Evolutionary conservation across 208 protist genomes (phyloP).

Genomic region (Wallacemonas collosoma): DNA sequence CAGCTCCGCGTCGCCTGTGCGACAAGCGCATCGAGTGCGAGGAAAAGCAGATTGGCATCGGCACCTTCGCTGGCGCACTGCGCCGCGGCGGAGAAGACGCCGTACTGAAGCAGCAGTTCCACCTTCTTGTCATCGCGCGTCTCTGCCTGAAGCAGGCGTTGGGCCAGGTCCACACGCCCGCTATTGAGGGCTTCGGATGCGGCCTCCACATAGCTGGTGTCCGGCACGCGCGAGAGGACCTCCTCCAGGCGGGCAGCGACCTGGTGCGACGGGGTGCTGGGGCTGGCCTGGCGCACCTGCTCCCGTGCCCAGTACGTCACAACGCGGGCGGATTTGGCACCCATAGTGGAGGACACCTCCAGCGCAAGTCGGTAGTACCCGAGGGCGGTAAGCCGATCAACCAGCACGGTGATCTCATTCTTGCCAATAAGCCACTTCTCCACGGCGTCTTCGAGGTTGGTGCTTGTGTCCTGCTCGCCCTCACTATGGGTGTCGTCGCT

Average conservation of each 20-base stretch:
- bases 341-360: constrained; percentile 30
- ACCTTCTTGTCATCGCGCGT: constrained; percentile 32
- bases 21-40: constrained; percentile 35
- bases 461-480: not conserved
- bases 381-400: constrained; percentile 38
- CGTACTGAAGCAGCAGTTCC: constrained; percentile 33
- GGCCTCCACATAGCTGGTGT: constrained; percentile 41
- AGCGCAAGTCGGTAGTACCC: constrained; percentile 49
- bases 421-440: not conserved
- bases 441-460: not conserved
- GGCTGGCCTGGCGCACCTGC: constrained; percentile 14
- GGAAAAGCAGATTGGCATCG: constrained; percentile 44
- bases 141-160: constrained; percentile 49
- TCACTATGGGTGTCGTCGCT: not conserved
- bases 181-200: constrained; percentile 31
- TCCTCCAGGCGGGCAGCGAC: constrained; percentile 24
- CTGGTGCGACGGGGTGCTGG: not conserved
- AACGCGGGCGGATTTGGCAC: constrained; percentile 27
- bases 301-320: constrained; percentile 35
- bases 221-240: constrained; percentile 25
- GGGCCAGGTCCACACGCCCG: constrained; percentile 30
- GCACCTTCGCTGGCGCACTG: constrained; percentile 26
- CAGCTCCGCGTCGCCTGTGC: not conserved
- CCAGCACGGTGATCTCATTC: constrained; percentile 38
- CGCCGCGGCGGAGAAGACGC: constrained; percentile 29